Percentiles rank a stretch among this genome's conserved stretches.
Conservation (phyloP, 176 grass and related monocot genomes). For the Aegilops umbellulata region DNA sequence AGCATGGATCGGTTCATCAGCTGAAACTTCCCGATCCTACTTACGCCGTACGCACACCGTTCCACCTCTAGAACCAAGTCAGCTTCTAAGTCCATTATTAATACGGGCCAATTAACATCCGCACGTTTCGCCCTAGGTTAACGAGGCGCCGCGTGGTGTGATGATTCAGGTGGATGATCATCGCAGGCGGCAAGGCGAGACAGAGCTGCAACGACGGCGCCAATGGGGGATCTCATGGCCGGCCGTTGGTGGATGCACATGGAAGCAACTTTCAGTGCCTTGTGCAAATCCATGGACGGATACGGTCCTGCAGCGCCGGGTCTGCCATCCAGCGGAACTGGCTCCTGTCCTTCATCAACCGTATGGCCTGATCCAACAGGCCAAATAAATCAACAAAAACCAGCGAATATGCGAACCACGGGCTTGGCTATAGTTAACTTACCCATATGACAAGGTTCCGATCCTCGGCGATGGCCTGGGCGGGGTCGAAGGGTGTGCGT, state of each 20-base stretch:
- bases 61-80: no score
- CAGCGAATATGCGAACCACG: no score
- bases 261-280: neutral
- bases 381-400: no score
- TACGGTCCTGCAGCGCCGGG: neutral
- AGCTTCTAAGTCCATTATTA: no score
- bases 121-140: neutral
- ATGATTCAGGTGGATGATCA: neutral
- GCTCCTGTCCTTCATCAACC: neutral
- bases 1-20: no score
- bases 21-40: no score
- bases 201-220: neutral
- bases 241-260: neutral
- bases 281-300: neutral
- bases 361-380: neutral
- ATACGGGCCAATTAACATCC: no score
- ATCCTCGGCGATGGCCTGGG: no score
- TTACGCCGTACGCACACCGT: no score
- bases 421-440: no score
- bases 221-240: neutral
- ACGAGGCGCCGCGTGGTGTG: neutral
- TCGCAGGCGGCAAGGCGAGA: neutral
- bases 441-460: no score
- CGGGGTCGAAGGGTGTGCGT: neutral
- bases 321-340: neutral